These are phyloP conservation scores for Cryphonectria carpinicola DNA, from an alignment of 2,329 filamentous ascomycete species.

Conservation along the genomic window DNA sequence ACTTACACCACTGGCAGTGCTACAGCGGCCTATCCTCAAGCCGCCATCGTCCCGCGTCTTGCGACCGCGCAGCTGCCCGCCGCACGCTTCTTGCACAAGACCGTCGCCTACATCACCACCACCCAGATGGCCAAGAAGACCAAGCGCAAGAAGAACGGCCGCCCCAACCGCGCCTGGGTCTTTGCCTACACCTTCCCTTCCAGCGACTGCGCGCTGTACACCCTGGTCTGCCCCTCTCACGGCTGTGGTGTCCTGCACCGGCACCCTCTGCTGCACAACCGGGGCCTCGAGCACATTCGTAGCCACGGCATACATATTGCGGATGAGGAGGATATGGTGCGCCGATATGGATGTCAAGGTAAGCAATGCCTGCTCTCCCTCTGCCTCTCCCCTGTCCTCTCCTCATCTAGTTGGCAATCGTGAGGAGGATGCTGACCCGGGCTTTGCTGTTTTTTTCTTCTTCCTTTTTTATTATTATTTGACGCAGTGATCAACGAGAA, in stretches of 20 bases:
- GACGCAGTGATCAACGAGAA: constrained; percentile 5
- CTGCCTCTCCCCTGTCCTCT: too few relatives aligned
- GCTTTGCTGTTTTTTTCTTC: too few relatives aligned
- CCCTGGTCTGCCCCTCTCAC: not conserved
- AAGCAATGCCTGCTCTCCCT: not conserved
- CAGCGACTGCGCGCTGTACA: not conserved
- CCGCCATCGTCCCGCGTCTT: not conserved
- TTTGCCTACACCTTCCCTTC: constrained; percentile 4
- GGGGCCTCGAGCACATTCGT: not conserved
- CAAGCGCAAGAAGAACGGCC: not conserved
- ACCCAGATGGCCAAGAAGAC: not conserved
- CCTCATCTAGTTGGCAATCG: not conserved
- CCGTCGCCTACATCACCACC: not conserved
- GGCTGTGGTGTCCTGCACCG: not conserved
- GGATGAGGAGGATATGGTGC: not conserved
- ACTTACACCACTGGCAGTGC: not conserved
- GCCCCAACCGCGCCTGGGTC: constrained; percentile 5
- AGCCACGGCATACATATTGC: not conserved
- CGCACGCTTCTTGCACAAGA: not conserved
- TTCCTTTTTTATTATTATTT: too few relatives aligned
- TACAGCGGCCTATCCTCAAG: not conserved
- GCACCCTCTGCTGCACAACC: not conserved
- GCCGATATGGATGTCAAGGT: not conserved
- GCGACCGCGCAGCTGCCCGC: not conserved
- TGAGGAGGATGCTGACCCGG: not conserved